Base-by-base conservation (phyloP, 768 basidiomycete species). In the Podaxis sp. region DNA sequence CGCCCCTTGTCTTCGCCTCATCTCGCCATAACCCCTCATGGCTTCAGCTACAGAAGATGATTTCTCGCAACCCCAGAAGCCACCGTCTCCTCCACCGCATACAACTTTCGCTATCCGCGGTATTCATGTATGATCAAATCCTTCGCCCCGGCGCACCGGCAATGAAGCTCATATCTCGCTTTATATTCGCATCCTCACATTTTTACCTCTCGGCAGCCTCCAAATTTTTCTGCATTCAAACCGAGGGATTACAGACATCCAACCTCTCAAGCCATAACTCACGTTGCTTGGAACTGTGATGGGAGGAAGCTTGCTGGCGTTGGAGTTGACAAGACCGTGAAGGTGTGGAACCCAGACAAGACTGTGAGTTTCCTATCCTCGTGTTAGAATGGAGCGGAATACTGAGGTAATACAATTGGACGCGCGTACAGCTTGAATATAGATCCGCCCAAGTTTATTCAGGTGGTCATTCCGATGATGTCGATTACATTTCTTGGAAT, bases 401-500 rank as follows among this genome's bases (percentile, higher is more conserved):
- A 26, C 26, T 15, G 39, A 51, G 36, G n/a, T 58, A 44, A 13
- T 9, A 33, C 30, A 33, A 33, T 9, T 7, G 28, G 44, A 22
- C 3, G 17, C 39, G 22, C 3, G 22, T 46, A 24, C 40, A 93
- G 90, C 85, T 92, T 80, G 91, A 93, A 51, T 74, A 82, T 24
- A 82, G 91, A 66, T 80, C 86, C 15, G 88, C 91, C 15, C 76
- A 82, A 1, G 76, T 82, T 15, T 91, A 85, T 62, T 82, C 87
- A 0, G 89, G 90, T 22, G 90, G 85, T 6, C 92, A 93, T 65
- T 79, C 82, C 2, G 90, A 91, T 59, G 90, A 92, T 51, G 87
- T 89, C n/a, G 92, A 93, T 68, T 86, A 92, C 64, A 76, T 93
- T 46, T 85, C 90, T 7, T 94, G 92, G 91, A 92, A 92, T 71